Percentiles rank a stretch among this genome's conserved stretches.
Evolutionary conservation across 345 rosid genomes (phyloP).

Genomic region (Combretum micranthum): DNA sequence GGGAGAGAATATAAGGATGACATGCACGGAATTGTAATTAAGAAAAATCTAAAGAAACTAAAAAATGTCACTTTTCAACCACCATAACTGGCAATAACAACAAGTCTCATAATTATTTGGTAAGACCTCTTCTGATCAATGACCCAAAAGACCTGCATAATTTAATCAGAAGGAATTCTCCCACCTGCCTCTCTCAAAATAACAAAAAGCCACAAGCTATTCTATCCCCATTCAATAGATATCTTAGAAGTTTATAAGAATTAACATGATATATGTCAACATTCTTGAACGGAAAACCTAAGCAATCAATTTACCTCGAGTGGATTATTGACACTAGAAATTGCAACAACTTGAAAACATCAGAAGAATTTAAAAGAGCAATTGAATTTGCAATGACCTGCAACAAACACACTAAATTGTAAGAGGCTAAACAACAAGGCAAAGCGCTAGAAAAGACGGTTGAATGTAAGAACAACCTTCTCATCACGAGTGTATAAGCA

Average conservation of each 20-base stretch:
- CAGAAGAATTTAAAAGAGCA: slow-evolving; percentile 56
- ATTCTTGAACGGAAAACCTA: not conserved
- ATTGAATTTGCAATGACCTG: slow-evolving; percentile 89
- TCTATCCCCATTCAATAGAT: not conserved
- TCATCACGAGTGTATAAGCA: slow-evolving; percentile 86
- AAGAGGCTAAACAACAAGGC: not conserved
- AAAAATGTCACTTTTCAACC: too few species aligned
- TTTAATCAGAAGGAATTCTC: too few species aligned
- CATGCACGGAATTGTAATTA: not conserved
- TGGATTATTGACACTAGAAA: slow-evolving; percentile 67
- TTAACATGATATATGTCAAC: not conserved
- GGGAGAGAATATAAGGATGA: not conserved
- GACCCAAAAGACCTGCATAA: too few species aligned
- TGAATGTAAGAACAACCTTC: slow-evolving; percentile 38
- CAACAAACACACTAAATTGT: slow-evolving; percentile 4
- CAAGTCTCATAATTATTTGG: too few species aligned
- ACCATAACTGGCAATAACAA: too few species aligned
- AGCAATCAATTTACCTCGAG: slow-evolving; percentile 47
- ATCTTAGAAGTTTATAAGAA: not conserved
- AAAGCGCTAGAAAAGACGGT: not conserved
- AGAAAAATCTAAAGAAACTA: not conserved
- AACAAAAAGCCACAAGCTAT: too few species aligned
- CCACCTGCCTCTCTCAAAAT: too few species aligned
- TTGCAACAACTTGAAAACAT: slow-evolving; percentile 70
- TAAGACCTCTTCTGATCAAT: too few species aligned